Evolutionary conservation across 306 rosid genomes (phyloP), one percentile per base, ranked within the genome.

Genomic region (Lotus japonicus): DNA sequence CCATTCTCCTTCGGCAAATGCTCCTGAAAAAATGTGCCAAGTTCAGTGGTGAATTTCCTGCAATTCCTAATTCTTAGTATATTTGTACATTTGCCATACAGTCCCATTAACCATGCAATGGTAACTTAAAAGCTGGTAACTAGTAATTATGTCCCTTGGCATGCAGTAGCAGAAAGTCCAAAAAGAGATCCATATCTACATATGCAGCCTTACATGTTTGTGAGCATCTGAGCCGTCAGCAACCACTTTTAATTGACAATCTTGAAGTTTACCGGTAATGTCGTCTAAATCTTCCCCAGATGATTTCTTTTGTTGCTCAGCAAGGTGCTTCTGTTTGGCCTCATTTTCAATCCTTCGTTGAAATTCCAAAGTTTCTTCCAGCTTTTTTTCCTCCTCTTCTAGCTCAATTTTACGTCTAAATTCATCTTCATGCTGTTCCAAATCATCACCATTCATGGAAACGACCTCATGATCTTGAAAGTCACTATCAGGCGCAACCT

Each of bases 301-400:
- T 71, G 75, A 79, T 80, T 87, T 88, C 86, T 87, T 91, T 44
- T 79, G 91, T 79, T 81, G 92, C 83, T 95, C 95, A 11, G 97
- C 96, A 57, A 95, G 87, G 71, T 87, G 96, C 88, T 84, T 90
- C 80, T 81, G 87, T 84, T 95, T 95, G 68, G 97, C 99, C 85
- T 91, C 96, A 66, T 87, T 79, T 79, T 91, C 99, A 68, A 91
- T 85, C 76, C 81, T 84, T 46, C 96, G 84, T 62, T 95, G 99
- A 74, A 79, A 87, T 79, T 95, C 95, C 84, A 95, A 83, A 53
- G 96, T 85, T 79, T 90, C 97, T 84, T 90, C 95, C 65, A 95
- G 95, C 82, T 79, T 90, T 81, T 89, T 90, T 78, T 90, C 99
- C 74, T 90, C 97, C 72, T 73, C 96, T 84, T 95, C 95, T 43